Evolutionary conservation across 768 basidiomycete genomes (phyloP).

Genomic region (Kockovaella imperatae): DNA sequence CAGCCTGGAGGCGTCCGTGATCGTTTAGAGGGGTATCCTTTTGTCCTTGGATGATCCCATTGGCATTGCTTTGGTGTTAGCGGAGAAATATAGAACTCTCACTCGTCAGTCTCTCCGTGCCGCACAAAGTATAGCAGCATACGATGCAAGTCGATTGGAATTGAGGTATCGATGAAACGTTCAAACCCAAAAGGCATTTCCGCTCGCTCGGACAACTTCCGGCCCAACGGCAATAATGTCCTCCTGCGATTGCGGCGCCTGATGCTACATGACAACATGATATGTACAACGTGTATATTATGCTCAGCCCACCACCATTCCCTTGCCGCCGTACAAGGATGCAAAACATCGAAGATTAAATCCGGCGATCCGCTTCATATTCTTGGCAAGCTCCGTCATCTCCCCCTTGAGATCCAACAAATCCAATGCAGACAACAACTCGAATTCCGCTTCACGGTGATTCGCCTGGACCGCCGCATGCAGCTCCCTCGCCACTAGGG

Average conservation of each 20-base stretch:
- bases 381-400: conserved; percentile 13
- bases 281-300: too few relatives aligned
- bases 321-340: conserved; percentile 16
- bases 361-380: conserved; percentile 22
- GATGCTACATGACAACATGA: too few relatives aligned
- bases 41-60: conserved; percentile 43
- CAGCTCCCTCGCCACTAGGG: neutral
- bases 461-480: neutral
- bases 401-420: conserved; percentile 12
- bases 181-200: too few relatives aligned
- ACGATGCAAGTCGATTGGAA: too few relatives aligned
- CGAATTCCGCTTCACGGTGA: conserved; percentile 5
- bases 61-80: conserved; percentile 16
- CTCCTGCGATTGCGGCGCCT: too few relatives aligned
- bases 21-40: conserved; percentile 39
- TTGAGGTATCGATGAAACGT: too few relatives aligned
- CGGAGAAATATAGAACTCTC: conserved; percentile 1
- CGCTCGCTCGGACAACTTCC: too few relatives aligned
- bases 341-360: conserved; percentile 33
- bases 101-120: conserved; percentile 38
- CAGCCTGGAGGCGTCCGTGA: conserved; percentile 33
- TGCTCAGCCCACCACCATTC: conserved; percentile 27
- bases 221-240: too few relatives aligned
- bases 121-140: conserved; percentile 32
- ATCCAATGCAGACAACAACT: conserved; percentile 2